Evolutionary conservation across 2,329 filamentous ascomycete species (phyloP), one percentile per base, ranked within the genome.

Genomic region (Epichloe brachyelytri): DNA sequence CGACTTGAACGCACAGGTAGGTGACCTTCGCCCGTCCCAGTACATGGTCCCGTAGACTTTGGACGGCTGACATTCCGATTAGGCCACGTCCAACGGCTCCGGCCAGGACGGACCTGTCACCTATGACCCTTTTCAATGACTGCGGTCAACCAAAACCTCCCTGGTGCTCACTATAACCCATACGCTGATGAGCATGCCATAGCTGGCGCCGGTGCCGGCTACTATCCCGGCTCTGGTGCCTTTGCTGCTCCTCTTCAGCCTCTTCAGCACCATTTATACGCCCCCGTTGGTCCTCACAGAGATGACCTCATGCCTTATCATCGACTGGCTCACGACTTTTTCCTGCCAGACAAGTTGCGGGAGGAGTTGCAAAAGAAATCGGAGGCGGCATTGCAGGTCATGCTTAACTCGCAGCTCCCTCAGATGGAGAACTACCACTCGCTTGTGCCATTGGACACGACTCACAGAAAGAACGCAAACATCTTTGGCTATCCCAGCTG

Each of bases 191-290:
- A 93, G 53, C 77, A 80, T 47, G 71, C 73, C 19, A 69, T 90
- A 46, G 71, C 75, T 5, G 71, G 66, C 30, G 72, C 75, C 52
- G 77, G 77, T 5, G 72, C 80, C 15, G 74, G 80, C 2, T 95
- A 83, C 65, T 95, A 85, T 62, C 77, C 78, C 46, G 65, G 74
- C n/a, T 76, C 77, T 43, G 68, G 68, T 47, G 68, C 71, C 11
- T 83, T 76, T 60, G 64, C 71, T 11, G 65, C 74, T 11, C 72
- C 75, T 15, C 64, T 74, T 19, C 83, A 85, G 57, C 85, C 85
- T 20, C 78, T 89, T 5, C 86, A 91, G 71, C 95, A 96, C 65
- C 93, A 98, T 65, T 77, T 95, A 12, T 98, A 98, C 66, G 87
- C 88, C 34, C 89, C 90, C 0, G 78, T 90, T 51, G 88, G 88